Evolutionary conservation across 192 early-diverging fungal species (phyloP), one percentile per base, ranked within the genome.

Genomic region (Backusella mclennaniae): DNA sequence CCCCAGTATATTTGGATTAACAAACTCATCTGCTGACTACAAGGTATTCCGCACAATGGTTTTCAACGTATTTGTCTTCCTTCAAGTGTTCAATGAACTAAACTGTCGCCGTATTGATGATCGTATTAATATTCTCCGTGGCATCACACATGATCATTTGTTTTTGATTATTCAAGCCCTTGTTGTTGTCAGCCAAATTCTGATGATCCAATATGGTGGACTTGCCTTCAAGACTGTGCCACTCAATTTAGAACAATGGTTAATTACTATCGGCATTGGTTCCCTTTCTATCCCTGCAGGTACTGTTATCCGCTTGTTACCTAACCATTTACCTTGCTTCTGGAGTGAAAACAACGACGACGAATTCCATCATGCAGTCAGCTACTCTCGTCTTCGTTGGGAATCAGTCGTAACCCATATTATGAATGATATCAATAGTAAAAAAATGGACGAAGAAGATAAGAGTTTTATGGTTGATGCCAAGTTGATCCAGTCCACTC

Each of bases 41-140:
- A 73, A 77, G 19, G 78, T 86, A 12, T 82, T 91, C 67, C 89
- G 90, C 67, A 94, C 95, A 19, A 87, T 96, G 79, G 91, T 97
- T 23, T 97, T 97, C 87, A 98, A 98, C 84, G 82, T 91, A 6
- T 98, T 97, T 86, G 95, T 98, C 17, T 96, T 96, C 82, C 88
- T 95, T 66, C 96, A 98, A 85, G 87, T 97, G 11, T 97, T 98
- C 82, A 98, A 98, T 84, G 93, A 96, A 81, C 84, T 98, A 85
- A 98, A 98, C 88, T 94, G 92, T 76, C 89, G 93, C 44, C 87
- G 90, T 67, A 96, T 98, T 79, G 85, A 88, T 68, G 87, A 92
- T 77, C 88, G 84, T 19, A 75, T 91, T 71, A 98, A 98, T 77
- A 87, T 99, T 33, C 96, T 99, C 87, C 87, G 89, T 74, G 91